Evolutionary conservation across 129 eudicot genomes (phyloP).

Genomic region (Centaurea solstitialis): DNA sequence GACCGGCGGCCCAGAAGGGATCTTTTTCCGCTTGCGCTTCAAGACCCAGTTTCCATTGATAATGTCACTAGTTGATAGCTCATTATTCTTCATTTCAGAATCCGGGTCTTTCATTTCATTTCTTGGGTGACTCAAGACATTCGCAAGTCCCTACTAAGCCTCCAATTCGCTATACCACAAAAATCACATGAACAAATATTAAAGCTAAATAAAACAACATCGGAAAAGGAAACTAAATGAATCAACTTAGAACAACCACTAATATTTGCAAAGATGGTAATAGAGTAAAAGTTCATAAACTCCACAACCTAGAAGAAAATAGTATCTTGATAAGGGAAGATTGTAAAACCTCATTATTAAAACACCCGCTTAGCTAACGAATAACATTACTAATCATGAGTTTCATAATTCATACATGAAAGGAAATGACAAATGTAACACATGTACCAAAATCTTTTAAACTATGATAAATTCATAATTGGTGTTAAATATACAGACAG

Average conservation of each 20-base stretch:
- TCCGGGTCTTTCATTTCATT: constrained; percentile 28
- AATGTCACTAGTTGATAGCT: constrained; percentile 42
- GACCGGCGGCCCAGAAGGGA: constrained; percentile 48
- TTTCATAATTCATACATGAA: background rate
- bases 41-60: constrained; percentile 73
- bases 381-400: background rate
- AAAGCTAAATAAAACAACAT: background rate
- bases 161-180: constrained; percentile 7
- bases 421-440: background rate
- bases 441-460: background rate
- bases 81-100: constrained; percentile 58
- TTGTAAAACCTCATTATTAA: background rate
- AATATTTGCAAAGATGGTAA: background rate
- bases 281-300: background rate
- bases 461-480: background rate
- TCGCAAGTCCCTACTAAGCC: constrained; percentile 9
- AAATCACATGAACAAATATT: background rate
- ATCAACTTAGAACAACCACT: background rate
- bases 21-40: constrained; percentile 77
- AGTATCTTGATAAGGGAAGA: background rate
- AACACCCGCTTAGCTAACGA: background rate
- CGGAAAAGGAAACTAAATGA: background rate
- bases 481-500: background rate
- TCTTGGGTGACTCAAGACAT: constrained; percentile 1
- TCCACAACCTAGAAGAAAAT: background rate